Conservation (phyloP, 2,329 filamentous ascomycete genomes). For the Mariannaea elegans region DNA sequence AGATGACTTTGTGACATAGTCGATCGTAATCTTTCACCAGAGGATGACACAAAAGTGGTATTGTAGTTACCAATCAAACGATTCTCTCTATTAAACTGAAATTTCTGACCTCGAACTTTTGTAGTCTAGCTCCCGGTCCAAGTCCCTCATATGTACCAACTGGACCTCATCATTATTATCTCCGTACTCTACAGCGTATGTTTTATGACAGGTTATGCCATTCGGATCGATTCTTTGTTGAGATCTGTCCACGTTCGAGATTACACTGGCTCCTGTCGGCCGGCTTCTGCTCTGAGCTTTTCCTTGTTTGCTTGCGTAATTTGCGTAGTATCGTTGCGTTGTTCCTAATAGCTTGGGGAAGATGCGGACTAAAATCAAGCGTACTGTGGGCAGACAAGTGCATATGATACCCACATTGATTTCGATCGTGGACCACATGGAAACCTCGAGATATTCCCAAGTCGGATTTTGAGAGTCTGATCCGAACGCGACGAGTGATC, state of each 20-base stretch:
- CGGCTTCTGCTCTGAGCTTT: conserved; percentile 20
- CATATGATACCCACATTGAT: conserved; percentile 52
- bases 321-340: conserved; percentile 42
- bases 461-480: conserved; percentile 43
- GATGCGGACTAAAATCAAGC: conserved; percentile 47
- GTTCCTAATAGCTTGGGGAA: conserved; percentile 49
- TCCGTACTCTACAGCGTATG: conserved; percentile 47
- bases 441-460: conserved; percentile 46
- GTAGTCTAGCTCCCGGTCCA: conserved; percentile 25
- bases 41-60: neutral
- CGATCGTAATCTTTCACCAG: neutral
- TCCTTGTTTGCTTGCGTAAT: conserved; percentile 30
- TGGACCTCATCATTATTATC: conserved; percentile 43
- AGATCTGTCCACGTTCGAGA: conserved; percentile 36
- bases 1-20: no score
- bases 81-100: conserved; percentile 28
- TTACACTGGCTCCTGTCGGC: conserved; percentile 32
- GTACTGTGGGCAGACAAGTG: conserved; percentile 49
- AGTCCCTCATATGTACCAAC: conserved; percentile 43
- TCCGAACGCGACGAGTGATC: conserved; percentile 44
- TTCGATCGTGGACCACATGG: conserved; percentile 50
- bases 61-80: neutral
- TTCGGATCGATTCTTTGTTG: conserved; percentile 29
- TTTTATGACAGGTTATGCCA: conserved; percentile 46
- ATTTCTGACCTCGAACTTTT: conserved; percentile 26